These are phyloP conservation scores for Wallacemonas sp. DNA, from an alignment of 208 protist genomes.

Conservation along the genomic window DNA sequence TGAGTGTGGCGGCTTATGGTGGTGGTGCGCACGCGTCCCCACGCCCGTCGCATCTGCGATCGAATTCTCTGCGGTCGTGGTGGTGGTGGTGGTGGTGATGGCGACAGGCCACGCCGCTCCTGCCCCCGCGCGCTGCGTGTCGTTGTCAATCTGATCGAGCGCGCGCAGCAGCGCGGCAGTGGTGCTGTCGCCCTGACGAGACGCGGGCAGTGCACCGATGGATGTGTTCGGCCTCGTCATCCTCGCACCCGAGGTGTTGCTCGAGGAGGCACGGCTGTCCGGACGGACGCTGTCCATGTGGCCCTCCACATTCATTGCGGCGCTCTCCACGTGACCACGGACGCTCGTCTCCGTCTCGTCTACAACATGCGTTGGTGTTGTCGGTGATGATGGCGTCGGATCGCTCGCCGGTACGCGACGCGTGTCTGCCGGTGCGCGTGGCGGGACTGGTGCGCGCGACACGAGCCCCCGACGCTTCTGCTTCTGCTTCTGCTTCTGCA, in stretches of 20 bases:
- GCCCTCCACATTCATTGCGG: too few species aligned
- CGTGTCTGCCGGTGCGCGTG: too few species aligned
- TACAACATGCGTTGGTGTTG: too few species aligned
- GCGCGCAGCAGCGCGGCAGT: not conserved
- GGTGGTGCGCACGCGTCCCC: too few species aligned
- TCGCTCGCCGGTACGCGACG: too few species aligned
- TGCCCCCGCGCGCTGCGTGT: not conserved
- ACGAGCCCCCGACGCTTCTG: not conserved
- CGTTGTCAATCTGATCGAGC: constrained; percentile 1
- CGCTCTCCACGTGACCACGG: too few species aligned
- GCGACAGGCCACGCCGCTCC: not conserved
- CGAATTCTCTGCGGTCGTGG: not conserved
- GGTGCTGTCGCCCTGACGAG: not conserved
- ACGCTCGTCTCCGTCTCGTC: too few species aligned
- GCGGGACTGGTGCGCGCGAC: too few species aligned
- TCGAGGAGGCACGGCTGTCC: not conserved
- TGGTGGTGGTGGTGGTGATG: not conserved
- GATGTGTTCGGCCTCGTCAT: not conserved
- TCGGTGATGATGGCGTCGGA: too few species aligned
- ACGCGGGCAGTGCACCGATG: not conserved
- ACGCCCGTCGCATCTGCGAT: too few species aligned
- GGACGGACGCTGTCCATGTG: too few species aligned
- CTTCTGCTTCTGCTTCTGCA: not conserved
- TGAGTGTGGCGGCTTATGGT: too few species aligned
- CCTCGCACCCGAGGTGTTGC: not conserved